Conservation (phyloP, 108 stramenopile species). For the Schizochytrium sp. region DNA sequence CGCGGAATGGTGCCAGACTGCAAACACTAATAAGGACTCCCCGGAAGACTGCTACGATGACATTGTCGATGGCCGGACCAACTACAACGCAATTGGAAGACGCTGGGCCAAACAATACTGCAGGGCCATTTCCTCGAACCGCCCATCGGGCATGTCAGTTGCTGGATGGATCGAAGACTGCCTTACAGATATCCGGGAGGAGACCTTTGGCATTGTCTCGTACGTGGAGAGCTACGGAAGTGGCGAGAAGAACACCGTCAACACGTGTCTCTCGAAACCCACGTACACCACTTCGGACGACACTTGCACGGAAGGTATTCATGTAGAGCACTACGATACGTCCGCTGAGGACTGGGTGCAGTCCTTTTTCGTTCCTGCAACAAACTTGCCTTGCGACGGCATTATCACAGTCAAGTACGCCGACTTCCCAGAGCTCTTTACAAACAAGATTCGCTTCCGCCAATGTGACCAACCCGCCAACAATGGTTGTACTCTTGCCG, state of each 20-base stretch:
- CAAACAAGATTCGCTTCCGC: not conserved
- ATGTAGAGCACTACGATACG: not conserved
- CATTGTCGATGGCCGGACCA: not conserved
- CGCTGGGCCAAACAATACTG: not conserved
- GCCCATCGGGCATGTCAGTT: not conserved
- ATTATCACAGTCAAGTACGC: not conserved
- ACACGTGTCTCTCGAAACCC: not conserved
- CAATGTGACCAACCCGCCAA: not conserved
- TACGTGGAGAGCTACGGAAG: not conserved
- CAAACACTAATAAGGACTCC: not conserved
- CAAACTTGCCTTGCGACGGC: not conserved
- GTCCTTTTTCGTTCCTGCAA: not conserved
- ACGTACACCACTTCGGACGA: not conserved
- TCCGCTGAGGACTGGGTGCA: not conserved
- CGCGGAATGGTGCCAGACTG: not conserved
- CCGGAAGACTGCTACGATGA: not conserved
- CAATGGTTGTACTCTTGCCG: not conserved
- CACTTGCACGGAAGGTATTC: not conserved
- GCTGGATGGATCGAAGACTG: not conserved
- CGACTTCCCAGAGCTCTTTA: not conserved
- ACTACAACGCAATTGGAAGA: not conserved
- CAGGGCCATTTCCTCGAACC: not conserved
- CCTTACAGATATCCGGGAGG: not conserved
- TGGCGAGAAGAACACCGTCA: not conserved
- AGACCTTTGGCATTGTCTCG: not conserved